A percentile compares a stretch with the other conserved stretches of the same genome.
phyloP scores from a whole-genome alignment of 208 protist genomes.

The Leptomonas seymouri region DNA sequence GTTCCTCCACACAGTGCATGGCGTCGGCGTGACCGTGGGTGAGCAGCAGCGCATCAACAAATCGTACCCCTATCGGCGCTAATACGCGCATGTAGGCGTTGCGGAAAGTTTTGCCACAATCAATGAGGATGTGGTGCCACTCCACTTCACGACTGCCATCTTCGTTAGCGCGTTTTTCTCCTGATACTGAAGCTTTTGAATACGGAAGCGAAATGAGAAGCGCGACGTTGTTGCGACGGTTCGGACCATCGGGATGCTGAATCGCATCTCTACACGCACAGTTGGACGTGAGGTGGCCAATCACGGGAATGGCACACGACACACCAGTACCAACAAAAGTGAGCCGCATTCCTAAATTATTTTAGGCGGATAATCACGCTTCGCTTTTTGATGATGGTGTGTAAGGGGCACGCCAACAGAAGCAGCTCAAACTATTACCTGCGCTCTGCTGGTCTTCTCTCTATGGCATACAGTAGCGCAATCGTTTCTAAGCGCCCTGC shows the following conservation, averaged over 20 bases:
- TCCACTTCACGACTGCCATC: constrained; percentile 14
- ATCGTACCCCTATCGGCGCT: constrained; percentile 47
- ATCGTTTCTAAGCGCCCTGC: too few species aligned
- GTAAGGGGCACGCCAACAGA: too few species aligned
- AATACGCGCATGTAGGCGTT: constrained; percentile 88
- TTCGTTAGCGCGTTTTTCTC: not conserved
- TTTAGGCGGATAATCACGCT: too few species aligned
- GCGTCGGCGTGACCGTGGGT: constrained; percentile 91
- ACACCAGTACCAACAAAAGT: constrained; percentile 80
- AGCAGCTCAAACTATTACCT: too few species aligned
- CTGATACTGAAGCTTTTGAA: constrained; percentile 11
- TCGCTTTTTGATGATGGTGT: too few species aligned
- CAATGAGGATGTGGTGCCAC: constrained; percentile 66
- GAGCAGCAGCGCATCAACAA: constrained; percentile 82
- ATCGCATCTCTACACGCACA: constrained; percentile 84
- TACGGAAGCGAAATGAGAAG: constrained; percentile 67
- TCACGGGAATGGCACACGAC: constrained; percentile 83
- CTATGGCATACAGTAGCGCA: too few species aligned
- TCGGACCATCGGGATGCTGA: constrained; percentile 49
- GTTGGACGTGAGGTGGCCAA: constrained; percentile 65
- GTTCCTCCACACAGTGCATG: constrained; percentile 80
- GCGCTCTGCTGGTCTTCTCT: too few species aligned
- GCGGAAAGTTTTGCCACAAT: constrained; percentile 92
- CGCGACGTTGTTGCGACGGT: constrained; percentile 80
- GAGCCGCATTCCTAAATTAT: too few species aligned